Conservation (phyloP, 305 asterid species). For the Coffea humblotiana region DNA sequence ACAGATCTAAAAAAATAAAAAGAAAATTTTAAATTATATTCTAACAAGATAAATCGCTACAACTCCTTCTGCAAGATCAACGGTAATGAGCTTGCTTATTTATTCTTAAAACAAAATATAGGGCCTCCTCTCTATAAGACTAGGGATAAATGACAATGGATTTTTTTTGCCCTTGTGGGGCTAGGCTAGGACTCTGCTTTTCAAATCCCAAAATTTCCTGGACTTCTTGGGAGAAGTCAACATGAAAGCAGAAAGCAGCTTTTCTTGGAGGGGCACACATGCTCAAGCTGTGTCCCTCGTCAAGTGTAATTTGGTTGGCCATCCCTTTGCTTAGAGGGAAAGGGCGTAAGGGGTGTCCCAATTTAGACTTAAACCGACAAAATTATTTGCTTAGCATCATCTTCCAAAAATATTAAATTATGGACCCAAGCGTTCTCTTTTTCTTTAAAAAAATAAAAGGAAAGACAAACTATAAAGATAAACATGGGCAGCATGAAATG, state of each 20-base stretch:
- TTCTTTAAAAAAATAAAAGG: not conserved
- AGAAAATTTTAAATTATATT: too few species aligned
- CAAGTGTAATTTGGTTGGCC: not conserved
- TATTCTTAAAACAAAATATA: not conserved
- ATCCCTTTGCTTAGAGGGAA: not conserved
- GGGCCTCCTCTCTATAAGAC: too few species aligned
- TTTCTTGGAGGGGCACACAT: not conserved
- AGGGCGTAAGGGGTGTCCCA: not conserved
- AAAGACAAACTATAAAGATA: not conserved
- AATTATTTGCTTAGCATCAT: not conserved
- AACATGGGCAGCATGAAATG: not conserved
- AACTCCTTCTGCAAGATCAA: too few species aligned
- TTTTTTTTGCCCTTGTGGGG: not conserved
- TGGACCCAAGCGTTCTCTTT: not conserved
- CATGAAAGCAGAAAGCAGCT: not conserved
- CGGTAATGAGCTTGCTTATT: not conserved
- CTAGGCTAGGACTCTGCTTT: not conserved
- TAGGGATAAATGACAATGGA: too few species aligned
- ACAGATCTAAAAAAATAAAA: too few species aligned
- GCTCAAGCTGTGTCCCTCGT: not conserved
- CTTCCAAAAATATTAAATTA: not conserved
- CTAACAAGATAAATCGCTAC: too few species aligned
- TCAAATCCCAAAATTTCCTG: not conserved
- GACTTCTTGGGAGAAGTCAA: slow-evolving; percentile 7
- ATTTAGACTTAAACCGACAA: not conserved